Evolutionary conservation across 164 flowering plant genomes (phyloP), one percentile per base, ranked within the genome.

Genomic region (Dillenia suffruticosa): DNA sequence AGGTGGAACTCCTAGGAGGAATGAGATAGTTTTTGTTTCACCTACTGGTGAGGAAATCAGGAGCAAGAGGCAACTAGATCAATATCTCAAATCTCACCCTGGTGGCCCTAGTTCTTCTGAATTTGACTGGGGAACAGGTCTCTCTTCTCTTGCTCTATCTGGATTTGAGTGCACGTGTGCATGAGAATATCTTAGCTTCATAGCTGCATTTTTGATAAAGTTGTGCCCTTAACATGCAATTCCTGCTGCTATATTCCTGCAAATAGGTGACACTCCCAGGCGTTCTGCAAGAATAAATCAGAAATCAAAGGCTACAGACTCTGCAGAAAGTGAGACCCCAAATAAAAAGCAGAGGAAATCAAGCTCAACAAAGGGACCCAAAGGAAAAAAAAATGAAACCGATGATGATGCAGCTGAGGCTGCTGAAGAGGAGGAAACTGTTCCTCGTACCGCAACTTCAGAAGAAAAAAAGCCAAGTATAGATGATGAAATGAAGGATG

Each of bases 41-140:
- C 84, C 84, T 6, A 76, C 81, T 12, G 84, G 82, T 26, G 87
- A 80, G 62, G 82, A 80, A 72, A 80, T 80, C 26, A 80, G 63
- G 57, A 78, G 19, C 65, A 74, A 68, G 74, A 71, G 61, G 51
- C 78, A 80, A 50, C 16, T 80, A 57, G 75, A 75, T 4, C 79
- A 66, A 69, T 78, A 65, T 61, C 72, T 80, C 48, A 83, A 75
- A 56, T 59, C 82, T 44, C 78, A 80, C 50, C 80, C 84, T 49
- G 84, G 79, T 26, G 73, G 79, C 5, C 84, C 77, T 43, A 5
- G 83, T 49, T 40, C 63, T 11, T 54, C 81, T 15, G 84, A 80
- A 32, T 83, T 83, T 56, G 78, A 74, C 68, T 83, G 87, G 87
- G 66, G 79, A 15, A 72, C 79, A 51, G 81, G 85, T 76, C 65